phyloP scores from a whole-genome alignment of 345 rosid genomes.

The Anacardium occidentale region DNA sequence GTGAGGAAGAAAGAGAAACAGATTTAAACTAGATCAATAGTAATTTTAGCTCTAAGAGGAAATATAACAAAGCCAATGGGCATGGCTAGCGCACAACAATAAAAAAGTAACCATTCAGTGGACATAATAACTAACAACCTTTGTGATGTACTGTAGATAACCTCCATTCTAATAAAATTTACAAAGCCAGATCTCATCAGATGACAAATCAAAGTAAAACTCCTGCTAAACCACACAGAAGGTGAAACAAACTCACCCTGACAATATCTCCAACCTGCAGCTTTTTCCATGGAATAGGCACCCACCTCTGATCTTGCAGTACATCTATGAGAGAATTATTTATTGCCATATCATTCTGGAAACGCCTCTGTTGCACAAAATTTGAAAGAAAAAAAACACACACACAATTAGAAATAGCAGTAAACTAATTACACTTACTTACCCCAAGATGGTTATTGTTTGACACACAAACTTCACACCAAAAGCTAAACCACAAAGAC shows the following conservation, averaged over 20 bases:
- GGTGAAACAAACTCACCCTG: constrained; percentile 54
- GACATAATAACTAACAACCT: neutral
- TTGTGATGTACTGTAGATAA: neutral
- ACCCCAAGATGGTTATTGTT: neutral
- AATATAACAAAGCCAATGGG: neutral
- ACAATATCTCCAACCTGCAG: constrained; percentile 97
- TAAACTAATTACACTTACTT: constrained; percentile 19
- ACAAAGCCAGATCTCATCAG: neutral
- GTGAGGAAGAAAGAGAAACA: neutral
- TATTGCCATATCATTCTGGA: constrained; percentile 92
- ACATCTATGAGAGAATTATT: constrained; percentile 79
- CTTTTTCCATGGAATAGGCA: constrained; percentile 78
- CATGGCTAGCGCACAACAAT: neutral
- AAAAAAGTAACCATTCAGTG: neutral
- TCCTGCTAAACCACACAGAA: constrained; percentile 9
- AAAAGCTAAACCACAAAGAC: constrained; percentile 8
- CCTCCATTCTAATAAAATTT: neutral
- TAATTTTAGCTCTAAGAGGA: neutral
- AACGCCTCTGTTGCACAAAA: constrained; percentile 73
- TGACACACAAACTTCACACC: neutral
- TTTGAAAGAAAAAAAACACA: constrained; percentile 13
- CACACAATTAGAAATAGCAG: constrained; percentile 14
- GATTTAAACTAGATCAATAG: neutral
- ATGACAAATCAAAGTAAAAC: constrained; percentile 7
- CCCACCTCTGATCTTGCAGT: constrained; percentile 85